Evolutionary conservation across 768 basidiomycete species (phyloP).

Genomic region (Naganishia randhawae): DNA sequence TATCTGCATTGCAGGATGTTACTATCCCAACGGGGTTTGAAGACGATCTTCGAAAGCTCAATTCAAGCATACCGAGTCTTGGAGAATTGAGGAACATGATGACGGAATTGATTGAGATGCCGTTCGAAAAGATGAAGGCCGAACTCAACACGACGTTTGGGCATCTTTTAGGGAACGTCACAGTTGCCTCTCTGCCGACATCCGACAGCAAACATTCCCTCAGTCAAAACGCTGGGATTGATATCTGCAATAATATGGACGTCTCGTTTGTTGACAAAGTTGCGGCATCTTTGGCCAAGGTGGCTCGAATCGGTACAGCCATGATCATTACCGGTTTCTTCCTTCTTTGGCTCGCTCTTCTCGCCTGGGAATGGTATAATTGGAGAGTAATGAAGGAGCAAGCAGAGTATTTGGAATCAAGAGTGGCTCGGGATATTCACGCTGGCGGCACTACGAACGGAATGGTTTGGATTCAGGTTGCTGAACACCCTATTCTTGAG

Average conservation of each 20-base stretch:
- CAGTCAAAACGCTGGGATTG: conserved; percentile 28
- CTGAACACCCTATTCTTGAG: conserved; percentile 48
- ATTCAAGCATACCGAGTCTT: conserved; percentile 73
- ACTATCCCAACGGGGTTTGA: conserved; percentile 74
- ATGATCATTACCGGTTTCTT: conserved; percentile 70
- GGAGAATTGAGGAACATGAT: conserved; percentile 71
- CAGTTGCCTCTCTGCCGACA: conserved; percentile 26
- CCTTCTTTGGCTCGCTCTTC: conserved; percentile 68
- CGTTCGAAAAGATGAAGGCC: conserved; percentile 79
- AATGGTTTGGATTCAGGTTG: conserved; percentile 45
- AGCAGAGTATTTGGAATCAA: conserved; percentile 37
- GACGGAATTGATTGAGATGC: conserved; percentile 58
- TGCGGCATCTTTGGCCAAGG: conserved; percentile 69
- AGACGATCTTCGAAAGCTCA: conserved; percentile 68
- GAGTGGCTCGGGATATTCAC: conserved; percentile 33
- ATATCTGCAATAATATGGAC: conserved; percentile 74
- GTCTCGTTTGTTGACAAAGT: conserved; percentile 81
- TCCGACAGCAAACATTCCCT: conserved; percentile 20
- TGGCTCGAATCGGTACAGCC: conserved; percentile 72
- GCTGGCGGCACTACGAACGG: conserved; percentile 36
- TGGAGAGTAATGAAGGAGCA: conserved; percentile 57
- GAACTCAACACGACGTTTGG: conserved; percentile 82
- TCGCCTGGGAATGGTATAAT: conserved; percentile 79
- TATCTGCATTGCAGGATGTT: conserved; percentile 70
- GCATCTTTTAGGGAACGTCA: conserved; percentile 20